These are phyloP conservation scores for maize (Zea mays) DNA, from an alignment of 176 grass and related monocot species.

Conservation along the genomic window DNA sequence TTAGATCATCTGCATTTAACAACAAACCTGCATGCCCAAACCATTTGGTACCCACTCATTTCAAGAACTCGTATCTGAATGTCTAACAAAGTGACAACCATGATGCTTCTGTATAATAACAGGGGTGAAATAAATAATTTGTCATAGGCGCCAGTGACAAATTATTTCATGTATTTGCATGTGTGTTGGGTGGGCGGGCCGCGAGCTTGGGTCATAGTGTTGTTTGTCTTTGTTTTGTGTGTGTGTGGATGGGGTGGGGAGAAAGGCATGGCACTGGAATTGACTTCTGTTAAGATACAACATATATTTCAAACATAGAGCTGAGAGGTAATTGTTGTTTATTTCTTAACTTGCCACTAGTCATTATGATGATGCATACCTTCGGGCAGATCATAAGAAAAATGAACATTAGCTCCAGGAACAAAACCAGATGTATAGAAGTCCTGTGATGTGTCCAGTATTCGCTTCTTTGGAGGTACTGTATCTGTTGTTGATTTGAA, in stretches of 20 bases:
- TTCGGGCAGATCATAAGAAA: conserved; percentile 84
- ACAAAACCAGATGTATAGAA: conserved; percentile 84
- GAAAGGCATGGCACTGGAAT: background rate
- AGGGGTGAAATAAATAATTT: background rate
- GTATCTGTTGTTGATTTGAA: conserved; percentile 67
- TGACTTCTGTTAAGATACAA: background rate
- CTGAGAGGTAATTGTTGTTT: background rate
- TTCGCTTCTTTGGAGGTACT: conserved; percentile 82
- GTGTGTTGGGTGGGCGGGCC: too few species aligned
- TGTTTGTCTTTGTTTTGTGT: background rate
- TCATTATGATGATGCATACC: conserved; percentile 39
- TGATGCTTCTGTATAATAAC: background rate
- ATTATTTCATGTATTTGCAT: too few species aligned
- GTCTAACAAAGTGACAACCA: conserved; percentile 12
- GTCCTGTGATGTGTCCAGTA: conserved; percentile 79
- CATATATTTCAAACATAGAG: conserved; percentile 1
- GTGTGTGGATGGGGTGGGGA: background rate
- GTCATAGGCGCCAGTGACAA: background rate
- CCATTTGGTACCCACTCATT: conserved; percentile 9
- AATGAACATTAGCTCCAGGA: conserved; percentile 87
- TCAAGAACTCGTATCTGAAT: conserved; percentile 18
- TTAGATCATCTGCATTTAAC: conserved; percentile 53
- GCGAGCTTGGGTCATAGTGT: too few species aligned
- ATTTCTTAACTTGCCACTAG: conserved; percentile 1
- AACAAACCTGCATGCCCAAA: conserved; percentile 57